Base-by-base conservation (phyloP, 2,329 filamentous ascomycete genomes). In the Exophiala phaeomuriformis region DNA sequence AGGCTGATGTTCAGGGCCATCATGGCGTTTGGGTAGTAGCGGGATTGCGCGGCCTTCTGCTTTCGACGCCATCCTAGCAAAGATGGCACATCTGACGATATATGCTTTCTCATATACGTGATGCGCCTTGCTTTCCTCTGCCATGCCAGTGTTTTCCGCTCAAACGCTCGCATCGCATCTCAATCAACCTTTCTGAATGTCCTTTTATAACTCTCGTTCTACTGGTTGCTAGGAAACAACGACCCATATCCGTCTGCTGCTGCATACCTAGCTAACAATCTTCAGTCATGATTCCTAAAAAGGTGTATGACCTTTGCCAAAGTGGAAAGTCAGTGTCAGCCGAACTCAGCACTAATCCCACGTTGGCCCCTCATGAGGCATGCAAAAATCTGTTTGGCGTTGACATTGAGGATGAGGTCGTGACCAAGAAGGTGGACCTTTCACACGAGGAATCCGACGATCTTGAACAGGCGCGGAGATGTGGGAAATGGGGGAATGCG, bases 401-500 rank as follows among this genome's bases (percentile, higher is more conserved):
- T 35, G 62, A 70, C 39, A 63, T 64, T 31, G 53, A 57, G 30
- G 56, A 52, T 35, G 49, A 55, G 8, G 40, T 53, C 12, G 42
- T 47, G 3, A 48, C 50, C 30, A 56, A 57, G 36, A 53, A 53
- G 27, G n/a, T 51, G 51, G 55, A 64, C 8, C 47, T 49, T 59
- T 30, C 48, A 52, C 39, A 63, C 51, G 19, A 64, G 53, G 49
- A 52, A 60, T 33, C 66, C 1, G 72, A 77, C 45, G 75, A 78
- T 31, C 64, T 86, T 29, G 68, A 79, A 37, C 74, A 71, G 42
- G 82, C 83, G 1, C 69, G 70, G 5, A 64, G 74, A 51, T 88
- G 85, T 64, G 86, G 86, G 1, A 81, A 78, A 49, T 90, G 85
- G 80, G 85, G 84, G 0, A 65, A 75, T 0, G 75, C 76, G 1